A percentile compares a stretch with the other conserved stretches of the same genome.
phyloP scores from a whole-genome alignment of 345 rosid species.

The Salix koriyanagi region DNA sequence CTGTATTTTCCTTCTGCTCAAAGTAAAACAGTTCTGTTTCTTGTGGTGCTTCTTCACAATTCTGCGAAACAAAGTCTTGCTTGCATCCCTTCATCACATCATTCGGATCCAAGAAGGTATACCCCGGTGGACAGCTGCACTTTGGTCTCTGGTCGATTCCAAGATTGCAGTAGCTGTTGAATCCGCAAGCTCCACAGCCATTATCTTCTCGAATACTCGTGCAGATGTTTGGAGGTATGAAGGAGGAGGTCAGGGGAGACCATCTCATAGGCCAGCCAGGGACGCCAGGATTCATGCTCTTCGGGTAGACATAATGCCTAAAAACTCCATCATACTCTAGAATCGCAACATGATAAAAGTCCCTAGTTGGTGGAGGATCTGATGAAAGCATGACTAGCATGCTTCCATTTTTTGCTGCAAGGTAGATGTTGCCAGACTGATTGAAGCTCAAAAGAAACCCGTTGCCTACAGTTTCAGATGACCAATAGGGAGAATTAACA shows the following conservation, averaged over 20 bases:
- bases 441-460: constrained; percentile 17
- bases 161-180: constrained; percentile 30
- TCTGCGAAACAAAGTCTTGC: background rate
- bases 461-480: background rate
- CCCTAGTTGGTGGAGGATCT: background rate
- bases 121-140: constrained; percentile 28
- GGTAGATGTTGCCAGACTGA: constrained; percentile 7
- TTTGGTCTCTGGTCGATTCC: constrained; percentile 6
- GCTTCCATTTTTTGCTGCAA: background rate
- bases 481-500: background rate
- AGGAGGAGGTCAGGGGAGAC: constrained; percentile 10
- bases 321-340: constrained; percentile 29
- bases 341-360: constrained; percentile 20
- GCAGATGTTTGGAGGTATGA: constrained; percentile 25
- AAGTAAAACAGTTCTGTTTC: background rate
- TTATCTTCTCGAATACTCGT: background rate
- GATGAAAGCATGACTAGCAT: no score
- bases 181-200: constrained; percentile 31
- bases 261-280: constrained; percentile 1
- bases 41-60: background rate
- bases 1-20: background rate
- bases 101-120: constrained; percentile 10
- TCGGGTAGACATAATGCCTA: constrained; percentile 23
- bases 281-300: background rate
- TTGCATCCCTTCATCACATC: constrained; percentile 8